phyloP scores from a whole-genome alignment of 805 yeast species.

The Metschnikowia continentalis region DNA sequence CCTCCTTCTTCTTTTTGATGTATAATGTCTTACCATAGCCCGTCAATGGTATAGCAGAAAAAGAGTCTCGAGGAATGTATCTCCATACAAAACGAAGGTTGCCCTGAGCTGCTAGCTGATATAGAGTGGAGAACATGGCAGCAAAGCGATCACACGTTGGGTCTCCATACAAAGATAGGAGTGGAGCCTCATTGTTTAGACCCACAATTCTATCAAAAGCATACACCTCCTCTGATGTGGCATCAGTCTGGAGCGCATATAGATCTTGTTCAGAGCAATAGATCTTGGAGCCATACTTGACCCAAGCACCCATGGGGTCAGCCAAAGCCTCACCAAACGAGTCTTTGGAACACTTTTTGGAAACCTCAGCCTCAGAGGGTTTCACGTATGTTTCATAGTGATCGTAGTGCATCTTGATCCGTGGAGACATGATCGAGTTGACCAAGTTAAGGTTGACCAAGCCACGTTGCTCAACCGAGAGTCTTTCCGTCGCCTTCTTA shows the following conservation, averaged over 20 bases:
- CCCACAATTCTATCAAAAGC: constrained; percentile 70
- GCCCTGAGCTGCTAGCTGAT: constrained; percentile 55
- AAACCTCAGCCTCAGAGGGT: constrained; percentile 21
- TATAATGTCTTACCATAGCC: constrained; percentile 57
- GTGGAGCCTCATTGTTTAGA: constrained; percentile 40
- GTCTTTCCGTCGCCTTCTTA: background rate
- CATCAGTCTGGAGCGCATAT: constrained; percentile 65
- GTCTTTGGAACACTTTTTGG: constrained; percentile 24
- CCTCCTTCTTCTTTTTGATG: constrained; percentile 5
- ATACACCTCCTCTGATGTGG: constrained; percentile 16
- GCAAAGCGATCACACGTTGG: constrained; percentile 46
- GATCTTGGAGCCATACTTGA: constrained; percentile 46
- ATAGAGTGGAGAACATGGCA: constrained; percentile 55
- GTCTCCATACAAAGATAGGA: constrained; percentile 66
- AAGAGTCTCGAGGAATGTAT: constrained; percentile 49
- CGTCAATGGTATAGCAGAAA: constrained; percentile 23
- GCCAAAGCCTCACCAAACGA: constrained; percentile 29
- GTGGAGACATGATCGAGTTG: constrained; percentile 52
- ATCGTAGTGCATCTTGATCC: constrained; percentile 60
- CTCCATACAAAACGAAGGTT: constrained; percentile 76
- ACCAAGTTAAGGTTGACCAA: constrained; percentile 44
- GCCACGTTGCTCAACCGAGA: constrained; percentile 6
- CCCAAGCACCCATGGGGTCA: constrained; percentile 39
- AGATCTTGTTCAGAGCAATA: constrained; percentile 70
- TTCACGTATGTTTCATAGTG: constrained; percentile 38